Conservation (phyloP, 495 filamentous ascomycete species). For the Tuber calosporum region DNA sequence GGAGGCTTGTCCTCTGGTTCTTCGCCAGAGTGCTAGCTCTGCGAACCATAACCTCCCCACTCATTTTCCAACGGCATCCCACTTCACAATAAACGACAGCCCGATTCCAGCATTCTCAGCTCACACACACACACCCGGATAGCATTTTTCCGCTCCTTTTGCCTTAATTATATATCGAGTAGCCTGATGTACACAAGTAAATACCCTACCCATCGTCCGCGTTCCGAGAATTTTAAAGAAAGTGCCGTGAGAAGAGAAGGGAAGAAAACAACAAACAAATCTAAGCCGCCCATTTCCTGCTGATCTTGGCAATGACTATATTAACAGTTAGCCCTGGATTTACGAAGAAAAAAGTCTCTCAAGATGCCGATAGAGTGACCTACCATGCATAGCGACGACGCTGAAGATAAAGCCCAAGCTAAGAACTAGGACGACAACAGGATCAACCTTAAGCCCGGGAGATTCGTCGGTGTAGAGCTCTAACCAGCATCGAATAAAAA, state of each 20-base stretch:
- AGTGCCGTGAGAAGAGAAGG: constrained; percentile 13
- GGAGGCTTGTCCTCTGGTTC: neutral
- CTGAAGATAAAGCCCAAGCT: constrained; percentile 97
- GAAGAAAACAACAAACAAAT: neutral
- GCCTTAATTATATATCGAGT: neutral
- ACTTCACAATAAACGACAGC: neutral
- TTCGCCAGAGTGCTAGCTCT: neutral
- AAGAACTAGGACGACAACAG: constrained; percentile 89
- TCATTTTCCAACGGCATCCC: neutral
- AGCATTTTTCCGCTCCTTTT: neutral
- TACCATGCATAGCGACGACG: constrained; percentile 95
- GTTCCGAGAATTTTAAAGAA: neutral
- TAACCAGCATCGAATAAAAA: constrained; percentile 32
- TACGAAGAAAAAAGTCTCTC: neutral
- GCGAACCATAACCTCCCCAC: neutral
- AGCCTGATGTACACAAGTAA: neutral
- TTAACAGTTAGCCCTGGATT: constrained; percentile 29
- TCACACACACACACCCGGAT: neutral
- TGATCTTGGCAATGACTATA: constrained; percentile 92
- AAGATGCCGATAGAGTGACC: constrained; percentile 40
- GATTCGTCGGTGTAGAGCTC: constrained; percentile 97
- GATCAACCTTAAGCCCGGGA: constrained; percentile 92
- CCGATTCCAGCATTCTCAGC: neutral
- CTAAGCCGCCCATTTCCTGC: constrained; percentile 76
- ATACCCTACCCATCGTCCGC: constrained; percentile 6